A percentile compares a stretch with the other conserved stretches of the same genome.
Conservation (phyloP, 345 rosid species). For the Crucihimalaya himalaica region DNA sequence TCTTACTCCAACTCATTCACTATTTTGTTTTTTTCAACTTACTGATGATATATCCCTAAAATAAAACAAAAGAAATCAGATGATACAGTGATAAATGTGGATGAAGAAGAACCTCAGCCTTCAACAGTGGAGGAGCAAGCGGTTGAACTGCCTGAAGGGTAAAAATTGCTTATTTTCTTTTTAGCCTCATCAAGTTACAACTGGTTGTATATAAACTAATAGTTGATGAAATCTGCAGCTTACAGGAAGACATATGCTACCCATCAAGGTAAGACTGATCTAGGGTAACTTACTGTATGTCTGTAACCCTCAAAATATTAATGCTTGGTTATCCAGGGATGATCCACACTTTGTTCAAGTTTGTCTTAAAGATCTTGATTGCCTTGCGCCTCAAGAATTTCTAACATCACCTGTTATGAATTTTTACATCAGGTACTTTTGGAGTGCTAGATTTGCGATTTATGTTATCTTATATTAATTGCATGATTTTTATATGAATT, state of each 20-base stretch:
- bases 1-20: not conserved
- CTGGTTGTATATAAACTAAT: conserved; percentile 26
- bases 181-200: not conserved
- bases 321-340: conserved; percentile 49
- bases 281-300: not conserved
- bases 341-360: conserved; percentile 69
- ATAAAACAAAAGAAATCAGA: conserved; percentile 39
- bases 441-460: not conserved
- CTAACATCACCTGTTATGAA: conserved; percentile 83
- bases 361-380: conserved; percentile 55
- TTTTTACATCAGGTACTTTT: conserved; percentile 72
- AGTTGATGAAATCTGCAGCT: conserved; percentile 48
- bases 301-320: conserved; percentile 9
- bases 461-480: not conserved
- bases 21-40: not conserved
- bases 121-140: conserved; percentile 39
- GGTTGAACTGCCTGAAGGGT: conserved; percentile 57
- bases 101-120: conserved; percentile 65
- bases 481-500: not conserved
- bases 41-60: conserved; percentile 1
- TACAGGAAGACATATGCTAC: conserved; percentile 59
- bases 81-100: conserved; percentile 60
- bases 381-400: conserved; percentile 67
- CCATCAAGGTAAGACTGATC: conserved; percentile 67
- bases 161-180: conserved; percentile 20